phyloP scores from a whole-genome alignment of 345 rosid genomes.

The Cardamine chenopodiifolia region DNA sequence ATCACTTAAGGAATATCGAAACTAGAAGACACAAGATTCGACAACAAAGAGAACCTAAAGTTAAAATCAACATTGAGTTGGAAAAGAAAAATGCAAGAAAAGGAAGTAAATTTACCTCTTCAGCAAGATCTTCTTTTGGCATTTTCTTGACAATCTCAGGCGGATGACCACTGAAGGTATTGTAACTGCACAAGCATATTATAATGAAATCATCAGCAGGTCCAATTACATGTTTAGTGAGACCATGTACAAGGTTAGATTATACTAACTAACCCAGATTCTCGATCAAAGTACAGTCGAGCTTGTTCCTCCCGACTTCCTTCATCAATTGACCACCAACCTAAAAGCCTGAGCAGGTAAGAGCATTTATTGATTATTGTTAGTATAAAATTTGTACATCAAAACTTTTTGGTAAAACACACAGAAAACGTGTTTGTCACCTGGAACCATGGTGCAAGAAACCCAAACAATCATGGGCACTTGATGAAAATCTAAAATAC shows the following conservation, averaged over 20 bases:
- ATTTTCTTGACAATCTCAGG: constrained; percentile 95
- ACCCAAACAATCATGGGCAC: constrained; percentile 79
- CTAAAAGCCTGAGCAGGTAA: constrained; percentile 65
- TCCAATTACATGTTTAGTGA: neutral
- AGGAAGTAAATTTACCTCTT: constrained; percentile 63
- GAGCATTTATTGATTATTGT: neutral
- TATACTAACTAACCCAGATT: constrained; percentile 67
- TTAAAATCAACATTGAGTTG: constrained; percentile 7
- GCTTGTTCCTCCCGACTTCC: constrained; percentile 96
- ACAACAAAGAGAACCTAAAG: constrained; percentile 11
- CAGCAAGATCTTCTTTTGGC: constrained; percentile 96
- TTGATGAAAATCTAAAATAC: constrained; percentile 71
- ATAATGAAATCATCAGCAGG: constrained; percentile 11
- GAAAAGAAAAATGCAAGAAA: constrained; percentile 13
- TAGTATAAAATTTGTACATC: neutral
- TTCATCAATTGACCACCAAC: constrained; percentile 99
- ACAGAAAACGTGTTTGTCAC: constrained; percentile 45
- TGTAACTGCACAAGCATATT: constrained; percentile 63
- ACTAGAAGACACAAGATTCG: constrained; percentile 13
- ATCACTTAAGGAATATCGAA: neutral
- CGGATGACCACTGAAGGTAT: constrained; percentile 91
- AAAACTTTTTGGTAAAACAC: neutral
- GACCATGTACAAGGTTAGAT: neutral
- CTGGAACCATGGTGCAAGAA: constrained; percentile 97
- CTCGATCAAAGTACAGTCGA: constrained; percentile 64